phyloP scores from a whole-genome alignment of 371 early-diverging fungal species.

The Dichotomocladium elegans region DNA sequence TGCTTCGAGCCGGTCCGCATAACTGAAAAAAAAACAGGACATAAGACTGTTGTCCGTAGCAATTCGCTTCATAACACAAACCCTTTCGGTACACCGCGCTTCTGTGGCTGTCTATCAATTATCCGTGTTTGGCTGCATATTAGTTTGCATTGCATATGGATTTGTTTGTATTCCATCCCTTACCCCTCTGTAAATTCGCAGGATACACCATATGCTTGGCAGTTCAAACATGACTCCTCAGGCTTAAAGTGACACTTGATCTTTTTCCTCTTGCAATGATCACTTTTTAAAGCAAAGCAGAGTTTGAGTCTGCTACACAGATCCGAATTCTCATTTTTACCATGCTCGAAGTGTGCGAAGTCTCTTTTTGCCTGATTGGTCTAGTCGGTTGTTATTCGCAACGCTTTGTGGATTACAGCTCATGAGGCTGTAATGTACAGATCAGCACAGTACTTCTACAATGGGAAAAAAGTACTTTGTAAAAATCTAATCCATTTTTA shows the following conservation, averaged over 20 bases:
- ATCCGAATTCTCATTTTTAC: too few relatives aligned
- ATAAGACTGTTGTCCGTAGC: neutral
- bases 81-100: constrained; percentile 36
- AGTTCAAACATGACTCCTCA: constrained; percentile 26
- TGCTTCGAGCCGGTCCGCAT: constrained; percentile 45
- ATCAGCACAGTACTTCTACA: too few relatives aligned
- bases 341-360: neutral
- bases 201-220: constrained; percentile 19
- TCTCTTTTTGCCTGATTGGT: neutral
- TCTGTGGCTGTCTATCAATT: constrained; percentile 12
- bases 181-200: constrained; percentile 24
- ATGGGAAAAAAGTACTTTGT: too few relatives aligned
- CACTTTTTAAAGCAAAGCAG: constrained; percentile 10
- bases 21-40: constrained; percentile 11
- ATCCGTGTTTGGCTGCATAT: neutral
- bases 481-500: too few relatives aligned
- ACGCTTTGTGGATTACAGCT: too few relatives aligned
- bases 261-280: constrained; percentile 35
- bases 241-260: constrained; percentile 26
- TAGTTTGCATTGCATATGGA: neutral
- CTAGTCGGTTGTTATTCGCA: too few relatives aligned
- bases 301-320: too few relatives aligned
- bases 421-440: too few relatives aligned
- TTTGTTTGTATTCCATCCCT: too few relatives aligned
- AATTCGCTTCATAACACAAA: constrained; percentile 9